Conservation (phyloP, 192 early-diverging fungal species). For the Linnemannia hyalina region DNA sequence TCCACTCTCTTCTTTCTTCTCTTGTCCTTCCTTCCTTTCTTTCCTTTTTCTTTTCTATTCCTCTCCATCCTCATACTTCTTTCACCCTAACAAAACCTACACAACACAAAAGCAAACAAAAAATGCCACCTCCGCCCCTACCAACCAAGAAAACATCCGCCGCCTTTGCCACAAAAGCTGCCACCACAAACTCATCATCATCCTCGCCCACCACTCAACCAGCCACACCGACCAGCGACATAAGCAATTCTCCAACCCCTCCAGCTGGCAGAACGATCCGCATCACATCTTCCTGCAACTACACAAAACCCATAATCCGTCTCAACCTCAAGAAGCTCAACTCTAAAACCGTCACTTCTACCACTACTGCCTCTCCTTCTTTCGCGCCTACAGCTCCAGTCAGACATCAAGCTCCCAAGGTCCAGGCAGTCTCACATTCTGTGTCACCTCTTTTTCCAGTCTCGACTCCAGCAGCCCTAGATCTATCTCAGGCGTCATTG, state of each 20-base stretch:
- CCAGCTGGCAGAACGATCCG: not conserved
- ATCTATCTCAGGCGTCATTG: not conserved
- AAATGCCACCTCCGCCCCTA: not conserved
- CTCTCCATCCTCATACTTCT: not conserved
- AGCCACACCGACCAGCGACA: not conserved
- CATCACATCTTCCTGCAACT: slow-evolving; percentile 2
- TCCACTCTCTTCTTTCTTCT: not conserved
- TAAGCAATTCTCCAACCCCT: not conserved
- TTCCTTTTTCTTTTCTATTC: not conserved
- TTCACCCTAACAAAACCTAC: not conserved
- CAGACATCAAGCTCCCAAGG: too few relatives aligned
- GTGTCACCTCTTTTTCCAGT: too few relatives aligned
- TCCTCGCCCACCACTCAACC: not conserved
- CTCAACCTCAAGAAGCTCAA: not conserved
- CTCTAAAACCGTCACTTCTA: not conserved
- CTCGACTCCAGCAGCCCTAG: not conserved
- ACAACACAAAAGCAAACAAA: not conserved
- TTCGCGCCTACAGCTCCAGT: too few relatives aligned
- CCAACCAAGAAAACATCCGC: not conserved
- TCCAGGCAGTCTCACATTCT: too few relatives aligned
- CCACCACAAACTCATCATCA: not conserved
- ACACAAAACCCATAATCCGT: not conserved
- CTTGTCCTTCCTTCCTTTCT: not conserved
- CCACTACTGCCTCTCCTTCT: too few relatives aligned
- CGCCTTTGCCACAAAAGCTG: not conserved